These are phyloP conservation scores for Rubroshorea leprosula DNA, from an alignment of 345 rosid species.

Conservation along the genomic window DNA sequence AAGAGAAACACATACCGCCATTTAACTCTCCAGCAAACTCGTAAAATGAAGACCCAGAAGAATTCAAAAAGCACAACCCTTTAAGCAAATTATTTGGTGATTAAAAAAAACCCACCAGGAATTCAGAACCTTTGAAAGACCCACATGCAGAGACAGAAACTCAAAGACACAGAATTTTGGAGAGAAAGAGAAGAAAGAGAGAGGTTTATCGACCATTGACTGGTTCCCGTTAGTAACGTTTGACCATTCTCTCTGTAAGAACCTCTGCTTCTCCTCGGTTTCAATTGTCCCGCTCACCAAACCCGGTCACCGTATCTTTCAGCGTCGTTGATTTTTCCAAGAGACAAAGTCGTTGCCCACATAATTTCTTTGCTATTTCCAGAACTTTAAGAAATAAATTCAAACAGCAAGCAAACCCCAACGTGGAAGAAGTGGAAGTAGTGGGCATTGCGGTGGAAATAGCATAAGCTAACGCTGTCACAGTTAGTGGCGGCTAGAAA, in stretches of 20 bases:
- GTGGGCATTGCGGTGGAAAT: not conserved
- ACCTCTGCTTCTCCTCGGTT: slow-evolving; percentile 19
- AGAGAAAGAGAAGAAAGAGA: slow-evolving; percentile 16
- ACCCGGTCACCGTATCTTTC: not conserved
- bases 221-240: slow-evolving; percentile 33
- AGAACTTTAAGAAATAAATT: not conserved
- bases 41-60: no score
- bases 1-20: slow-evolving; percentile 53
- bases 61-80: not conserved
- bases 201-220: slow-evolving; percentile 60
- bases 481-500: not conserved
- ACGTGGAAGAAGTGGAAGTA: not conserved
- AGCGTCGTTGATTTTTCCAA: not conserved
- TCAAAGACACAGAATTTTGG: not conserved
- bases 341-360: not conserved
- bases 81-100: not conserved
- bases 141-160: slow-evolving; percentile 16
- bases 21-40: slow-evolving; percentile 21
- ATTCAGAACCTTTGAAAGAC: slow-evolving; percentile 11
- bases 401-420: no score
- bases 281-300: slow-evolving; percentile 22
- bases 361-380: not conserved
- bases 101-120: slow-evolving; percentile 2
- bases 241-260: slow-evolving; percentile 41
- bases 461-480: not conserved